A percentile compares a stretch with the other conserved stretches of the same genome.
Conservation (phyloP, 192 early-diverging fungal genomes). For the Umbelopsis vinacea region DNA sequence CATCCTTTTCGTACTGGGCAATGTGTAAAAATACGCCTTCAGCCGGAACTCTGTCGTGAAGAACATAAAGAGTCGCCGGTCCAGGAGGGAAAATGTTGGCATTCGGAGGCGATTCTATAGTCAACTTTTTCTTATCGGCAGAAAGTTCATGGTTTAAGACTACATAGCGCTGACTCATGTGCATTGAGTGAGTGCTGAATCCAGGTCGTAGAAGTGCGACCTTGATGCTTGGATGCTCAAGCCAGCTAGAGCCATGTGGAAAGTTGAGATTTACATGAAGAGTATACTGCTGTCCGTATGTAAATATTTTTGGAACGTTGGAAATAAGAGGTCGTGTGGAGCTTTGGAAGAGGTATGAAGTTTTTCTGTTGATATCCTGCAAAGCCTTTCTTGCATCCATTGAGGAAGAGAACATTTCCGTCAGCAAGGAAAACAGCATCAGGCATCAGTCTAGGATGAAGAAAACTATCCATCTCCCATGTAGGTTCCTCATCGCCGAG, state of each 20-base stretch:
- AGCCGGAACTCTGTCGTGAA: conserved; percentile 53
- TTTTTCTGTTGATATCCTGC: conserved; percentile 47
- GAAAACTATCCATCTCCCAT: conserved; percentile 57
- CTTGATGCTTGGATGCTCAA: conserved; percentile 28
- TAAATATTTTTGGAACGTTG: conserved; percentile 30
- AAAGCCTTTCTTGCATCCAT: conserved; percentile 58
- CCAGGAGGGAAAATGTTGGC: conserved; percentile 59
- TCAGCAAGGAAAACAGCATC: conserved; percentile 56
- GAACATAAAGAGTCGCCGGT: conserved; percentile 50
- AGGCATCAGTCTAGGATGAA: conserved; percentile 50
- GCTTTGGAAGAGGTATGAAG: conserved; percentile 46
- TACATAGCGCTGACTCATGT: conserved; percentile 58
- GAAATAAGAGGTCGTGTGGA: conserved; percentile 44
- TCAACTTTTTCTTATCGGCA: conserved; percentile 31
- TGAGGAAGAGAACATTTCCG: conserved; percentile 55
- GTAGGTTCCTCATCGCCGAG: conserved; percentile 40
- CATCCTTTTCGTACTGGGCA: conserved; percentile 25
- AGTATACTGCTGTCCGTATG: conserved; percentile 29
- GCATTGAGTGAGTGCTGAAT: conserved; percentile 57
- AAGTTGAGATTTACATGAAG: conserved; percentile 27
- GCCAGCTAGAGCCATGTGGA: neutral
- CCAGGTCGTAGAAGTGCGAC: conserved; percentile 53
- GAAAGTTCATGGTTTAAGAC: conserved; percentile 34
- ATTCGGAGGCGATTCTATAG: conserved; percentile 52
- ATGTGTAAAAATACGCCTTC: conserved; percentile 29